These are phyloP conservation scores for Hypoxylon sp. DNA, from an alignment of 2,329 filamentous ascomycete species.

Conservation along the genomic window DNA sequence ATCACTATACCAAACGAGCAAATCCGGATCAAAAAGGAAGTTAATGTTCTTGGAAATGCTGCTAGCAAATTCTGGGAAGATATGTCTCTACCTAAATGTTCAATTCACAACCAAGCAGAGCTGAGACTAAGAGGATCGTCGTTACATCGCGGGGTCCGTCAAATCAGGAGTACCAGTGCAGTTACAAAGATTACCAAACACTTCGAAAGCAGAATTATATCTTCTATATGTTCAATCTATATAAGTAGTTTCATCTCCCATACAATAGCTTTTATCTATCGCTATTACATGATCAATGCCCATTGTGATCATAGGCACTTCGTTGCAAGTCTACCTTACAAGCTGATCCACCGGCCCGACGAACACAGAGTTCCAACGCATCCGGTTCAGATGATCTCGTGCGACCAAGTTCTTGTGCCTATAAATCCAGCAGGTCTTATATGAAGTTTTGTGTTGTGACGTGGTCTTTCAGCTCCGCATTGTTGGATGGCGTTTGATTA, in stretches of 20 bases:
- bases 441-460: not conserved
- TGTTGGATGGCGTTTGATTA: not conserved
- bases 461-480: not conserved
- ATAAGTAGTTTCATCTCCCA: not conserved
- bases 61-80: not conserved
- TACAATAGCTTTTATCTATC: not conserved
- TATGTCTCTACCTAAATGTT: not conserved
- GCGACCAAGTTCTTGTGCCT: not conserved
- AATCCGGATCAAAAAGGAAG: not conserved
- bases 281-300: not conserved
- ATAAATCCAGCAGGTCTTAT: not conserved
- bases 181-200: too few species aligned
- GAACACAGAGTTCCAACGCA: not conserved
- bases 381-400: not conserved
- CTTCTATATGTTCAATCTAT: not conserved
- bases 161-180: too few species aligned
- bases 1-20: not conserved
- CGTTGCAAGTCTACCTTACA: not conserved
- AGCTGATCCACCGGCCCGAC: not conserved
- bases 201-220: not conserved
- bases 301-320: not conserved
- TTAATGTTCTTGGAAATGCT: not conserved
- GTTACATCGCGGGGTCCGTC: too few species aligned
- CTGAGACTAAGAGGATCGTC: not conserved
- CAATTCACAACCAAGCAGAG: not conserved